Conservation (phyloP, 2,329 filamentous ascomycete species). For the Pseudogymnoascus sp. region DNA sequence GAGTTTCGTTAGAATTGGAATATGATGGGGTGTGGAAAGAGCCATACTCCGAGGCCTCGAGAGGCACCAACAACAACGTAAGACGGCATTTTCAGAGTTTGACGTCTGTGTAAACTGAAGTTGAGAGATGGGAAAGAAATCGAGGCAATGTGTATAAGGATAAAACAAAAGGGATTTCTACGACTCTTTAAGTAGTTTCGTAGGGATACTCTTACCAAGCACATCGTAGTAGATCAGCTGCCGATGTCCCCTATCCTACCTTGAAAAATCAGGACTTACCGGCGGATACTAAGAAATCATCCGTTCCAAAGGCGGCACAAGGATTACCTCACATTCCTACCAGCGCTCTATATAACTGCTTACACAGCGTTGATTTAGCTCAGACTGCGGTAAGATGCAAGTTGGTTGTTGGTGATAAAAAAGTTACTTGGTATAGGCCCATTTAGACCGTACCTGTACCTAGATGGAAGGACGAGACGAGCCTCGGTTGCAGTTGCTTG, state of each 20-base stretch:
- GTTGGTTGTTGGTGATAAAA: neutral
- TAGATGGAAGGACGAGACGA: constrained; percentile 3
- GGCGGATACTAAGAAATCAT: neutral
- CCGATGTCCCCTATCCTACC: neutral
- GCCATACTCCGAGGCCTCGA: neutral
- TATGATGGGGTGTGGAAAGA: neutral
- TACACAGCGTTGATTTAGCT: neutral
- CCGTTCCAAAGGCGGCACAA: neutral
- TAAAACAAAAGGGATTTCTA: neutral
- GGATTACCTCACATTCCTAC: neutral
- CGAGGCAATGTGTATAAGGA: neutral
- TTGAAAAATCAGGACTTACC: neutral
- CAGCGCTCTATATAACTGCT: neutral
- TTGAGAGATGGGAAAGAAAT: neutral
- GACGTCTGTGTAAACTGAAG: neutral
- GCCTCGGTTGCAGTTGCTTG: neutral
- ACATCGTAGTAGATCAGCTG: neutral
- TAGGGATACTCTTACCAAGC: neutral
- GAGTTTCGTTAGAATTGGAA: neutral
- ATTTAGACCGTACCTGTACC: neutral
- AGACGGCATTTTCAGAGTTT: constrained; percentile 5
- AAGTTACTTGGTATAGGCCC: neutral
- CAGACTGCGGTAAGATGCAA: neutral
- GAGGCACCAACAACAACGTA: constrained; percentile 6
- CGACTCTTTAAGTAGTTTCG: neutral